Evolutionary conservation across 768 basidiomycete species (phyloP).

Genomic region (Botryobasidium botryosum): DNA sequence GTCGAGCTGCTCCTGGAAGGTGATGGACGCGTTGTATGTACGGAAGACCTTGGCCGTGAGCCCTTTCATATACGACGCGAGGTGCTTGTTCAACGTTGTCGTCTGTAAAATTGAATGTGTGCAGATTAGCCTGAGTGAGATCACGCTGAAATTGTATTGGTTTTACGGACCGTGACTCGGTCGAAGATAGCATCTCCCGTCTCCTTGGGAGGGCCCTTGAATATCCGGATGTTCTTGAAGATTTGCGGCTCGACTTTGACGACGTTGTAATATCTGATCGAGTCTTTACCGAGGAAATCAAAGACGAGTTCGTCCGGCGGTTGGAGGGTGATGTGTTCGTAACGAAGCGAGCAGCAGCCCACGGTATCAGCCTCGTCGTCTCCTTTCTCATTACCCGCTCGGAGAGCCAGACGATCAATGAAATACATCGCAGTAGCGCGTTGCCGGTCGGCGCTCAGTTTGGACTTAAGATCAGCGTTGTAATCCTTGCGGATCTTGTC

Average conservation of each 20-base stretch:
- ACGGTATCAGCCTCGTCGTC: conserved; percentile 99
- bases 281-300: conserved; percentile 98
- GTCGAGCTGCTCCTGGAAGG: conserved; percentile 84
- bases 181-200: conserved; percentile 86
- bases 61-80: conserved; percentile 89
- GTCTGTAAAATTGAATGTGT: conserved; percentile 36
- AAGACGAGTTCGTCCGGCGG: conserved; percentile 78
- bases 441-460: conserved; percentile 88
- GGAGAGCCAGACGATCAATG: conserved; percentile 90
- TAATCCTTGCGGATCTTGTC: conserved; percentile 86
- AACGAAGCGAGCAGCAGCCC: conserved; percentile 94
- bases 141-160: too few species aligned
- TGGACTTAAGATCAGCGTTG: conserved; percentile 62
- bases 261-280: conserved; percentile 89
- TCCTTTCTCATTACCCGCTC: conserved; percentile 98
- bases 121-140: not conserved
- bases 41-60: conserved; percentile 98
- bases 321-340: conserved; percentile 88
- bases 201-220: conserved; percentile 76
- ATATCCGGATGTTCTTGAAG: conserved; percentile 95
- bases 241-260: conserved; percentile 82
- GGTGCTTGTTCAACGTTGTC: conserved; percentile 72
- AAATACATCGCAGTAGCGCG: conserved; percentile 99
- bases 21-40: conserved; percentile 97
- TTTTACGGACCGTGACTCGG: conserved; percentile 67